Conservation (phyloP, 75 land plant species). For the Cryptomeria japonica region DNA sequence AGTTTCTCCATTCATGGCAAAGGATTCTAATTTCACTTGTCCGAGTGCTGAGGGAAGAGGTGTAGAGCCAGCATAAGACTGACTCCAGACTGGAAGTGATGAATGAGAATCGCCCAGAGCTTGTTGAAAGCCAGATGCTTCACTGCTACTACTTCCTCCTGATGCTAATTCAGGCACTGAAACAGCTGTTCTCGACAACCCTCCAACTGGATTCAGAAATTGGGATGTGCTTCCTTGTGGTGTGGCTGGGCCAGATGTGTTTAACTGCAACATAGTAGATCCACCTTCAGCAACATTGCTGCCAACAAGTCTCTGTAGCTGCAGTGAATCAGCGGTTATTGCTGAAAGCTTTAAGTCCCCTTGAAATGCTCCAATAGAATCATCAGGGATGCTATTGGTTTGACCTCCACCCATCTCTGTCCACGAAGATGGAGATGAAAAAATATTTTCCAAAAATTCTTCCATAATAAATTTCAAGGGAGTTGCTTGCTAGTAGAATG, state of each 20-base stretch:
- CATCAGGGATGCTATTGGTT: conserved; percentile 8
- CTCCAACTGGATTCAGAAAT: neutral
- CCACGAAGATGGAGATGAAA: conserved; percentile 20
- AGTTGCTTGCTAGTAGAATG: neutral
- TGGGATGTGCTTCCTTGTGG: conserved; percentile 8
- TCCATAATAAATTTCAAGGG: conserved; percentile 22
- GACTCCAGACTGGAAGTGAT: conserved; percentile 27
- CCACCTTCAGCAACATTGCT: neutral
- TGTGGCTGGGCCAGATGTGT: neutral
- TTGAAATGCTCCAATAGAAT: conserved; percentile 13
- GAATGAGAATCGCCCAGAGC: conserved; percentile 13
- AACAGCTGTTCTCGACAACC: neutral
- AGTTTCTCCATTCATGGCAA: conserved; percentile 18
- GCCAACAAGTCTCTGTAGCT: conserved; percentile 5
- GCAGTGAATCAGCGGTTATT: neutral
- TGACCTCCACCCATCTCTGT: neutral
- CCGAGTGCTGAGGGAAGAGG: conserved; percentile 15
- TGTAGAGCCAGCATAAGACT: conserved; percentile 24
- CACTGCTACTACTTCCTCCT: conserved; percentile 17
- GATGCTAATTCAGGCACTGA: conserved; percentile 1
- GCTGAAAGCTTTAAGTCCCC: conserved; percentile 3
- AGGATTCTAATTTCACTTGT: conserved; percentile 32
- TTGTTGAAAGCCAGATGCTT: conserved; percentile 15
- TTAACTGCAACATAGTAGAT: conserved; percentile 9
- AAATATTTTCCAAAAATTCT: conserved; percentile 16